Percentiles rank a stretch among this genome's conserved stretches.
These are phyloP conservation scores for Shiraia bambusicola DNA, from an alignment of 2,329 filamentous ascomycete genomes.

Conservation along the genomic window DNA sequence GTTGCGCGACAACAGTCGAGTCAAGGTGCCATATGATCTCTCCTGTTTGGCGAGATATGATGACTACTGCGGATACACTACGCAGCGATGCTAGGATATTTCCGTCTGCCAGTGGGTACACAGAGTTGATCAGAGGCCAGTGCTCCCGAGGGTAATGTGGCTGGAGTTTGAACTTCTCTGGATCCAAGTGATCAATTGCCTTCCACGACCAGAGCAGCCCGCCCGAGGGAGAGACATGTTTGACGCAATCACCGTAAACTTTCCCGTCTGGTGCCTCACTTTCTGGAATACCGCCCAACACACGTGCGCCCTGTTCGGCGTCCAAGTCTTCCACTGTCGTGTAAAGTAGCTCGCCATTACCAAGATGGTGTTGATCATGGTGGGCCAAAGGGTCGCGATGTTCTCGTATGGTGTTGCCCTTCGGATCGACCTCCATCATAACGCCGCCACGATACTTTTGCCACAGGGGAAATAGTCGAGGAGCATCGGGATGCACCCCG, in stretches of 20 bases:
- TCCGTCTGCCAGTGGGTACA: conserved; percentile 44
- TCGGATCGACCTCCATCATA: conserved; percentile 47
- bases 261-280: conserved; percentile 44
- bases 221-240: conserved; percentile 44
- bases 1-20: conserved; percentile 46
- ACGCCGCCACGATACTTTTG: conserved; percentile 51
- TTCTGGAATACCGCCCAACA: conserved; percentile 47
- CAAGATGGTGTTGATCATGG: conserved; percentile 51
- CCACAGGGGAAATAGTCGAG: conserved; percentile 47
- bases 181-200: conserved; percentile 46
- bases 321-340: conserved; percentile 47
- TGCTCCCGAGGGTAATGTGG: conserved; percentile 47
- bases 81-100: conserved; percentile 49
- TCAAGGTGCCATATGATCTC: conserved; percentile 49
- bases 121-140: conserved; percentile 51
- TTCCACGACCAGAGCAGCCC: conserved; percentile 49
- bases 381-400: conserved; percentile 48
- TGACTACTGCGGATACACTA: conserved; percentile 47
- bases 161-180: conserved; percentile 45
- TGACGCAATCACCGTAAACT: conserved; percentile 49
- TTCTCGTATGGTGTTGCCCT: conserved; percentile 45
- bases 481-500: conserved; percentile 44
- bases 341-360: conserved; percentile 48
- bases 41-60: conserved; percentile 46
- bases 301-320: conserved; percentile 36